Conservation (phyloP, 75 land plant genomes). For the Larix kaempferi region DNA sequence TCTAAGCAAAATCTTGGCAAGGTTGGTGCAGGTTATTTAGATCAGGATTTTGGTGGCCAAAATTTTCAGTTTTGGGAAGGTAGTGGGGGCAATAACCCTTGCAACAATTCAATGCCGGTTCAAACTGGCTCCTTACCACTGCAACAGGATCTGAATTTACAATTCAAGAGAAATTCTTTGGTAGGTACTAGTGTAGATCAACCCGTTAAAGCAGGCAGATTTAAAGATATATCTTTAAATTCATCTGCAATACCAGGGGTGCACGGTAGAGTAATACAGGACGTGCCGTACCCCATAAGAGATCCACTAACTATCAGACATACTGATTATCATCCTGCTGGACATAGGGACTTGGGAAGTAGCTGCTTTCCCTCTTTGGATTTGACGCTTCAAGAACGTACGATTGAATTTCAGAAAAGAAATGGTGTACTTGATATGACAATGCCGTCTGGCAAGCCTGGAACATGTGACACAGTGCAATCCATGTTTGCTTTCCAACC, state of each 20-base stretch:
- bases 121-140: background rate
- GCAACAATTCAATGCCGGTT: background rate
- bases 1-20: background rate
- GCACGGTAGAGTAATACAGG: background rate
- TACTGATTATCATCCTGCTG: background rate
- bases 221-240: background rate
- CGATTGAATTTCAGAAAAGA: background rate
- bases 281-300: background rate
- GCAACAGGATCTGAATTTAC: background rate
- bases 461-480: slow-evolving; percentile 3
- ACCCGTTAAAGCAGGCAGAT: background rate
- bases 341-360: background rate
- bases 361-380: background rate
- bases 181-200: background rate
- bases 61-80: background rate
- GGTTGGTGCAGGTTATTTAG: background rate
- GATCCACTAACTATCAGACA: background rate
- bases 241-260: background rate
- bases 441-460: background rate
- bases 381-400: background rate
- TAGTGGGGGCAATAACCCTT: background rate
- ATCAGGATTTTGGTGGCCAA: slow-evolving; percentile 2
- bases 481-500: background rate
- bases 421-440: background rate
- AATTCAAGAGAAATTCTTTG: background rate